Percentiles rank a stretch among this genome's conserved stretches.
These are phyloP conservation scores for Passiflora organensis DNA, from an alignment of 345 rosid genomes.

Conservation along the genomic window DNA sequence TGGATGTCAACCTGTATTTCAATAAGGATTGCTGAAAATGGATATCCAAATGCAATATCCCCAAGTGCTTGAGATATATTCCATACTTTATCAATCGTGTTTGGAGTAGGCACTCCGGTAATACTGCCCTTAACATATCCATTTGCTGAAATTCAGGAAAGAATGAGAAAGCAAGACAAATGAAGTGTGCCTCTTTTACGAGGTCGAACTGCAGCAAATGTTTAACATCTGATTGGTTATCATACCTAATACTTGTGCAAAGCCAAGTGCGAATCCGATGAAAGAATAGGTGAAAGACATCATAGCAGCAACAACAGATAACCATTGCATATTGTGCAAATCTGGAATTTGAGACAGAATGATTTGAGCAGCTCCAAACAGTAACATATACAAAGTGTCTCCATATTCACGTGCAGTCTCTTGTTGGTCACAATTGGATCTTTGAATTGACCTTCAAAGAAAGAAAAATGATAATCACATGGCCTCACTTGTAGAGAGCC, in stretches of 20 bases:
- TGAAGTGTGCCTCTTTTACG: background rate
- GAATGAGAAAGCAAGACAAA: no score
- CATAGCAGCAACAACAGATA: slow-evolving; percentile 45
- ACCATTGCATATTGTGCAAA: slow-evolving; percentile 48
- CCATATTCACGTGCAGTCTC: slow-evolving; percentile 31
- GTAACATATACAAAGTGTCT: slow-evolving; percentile 34
- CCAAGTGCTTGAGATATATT: slow-evolving; percentile 38
- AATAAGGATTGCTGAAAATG: slow-evolving; percentile 29
- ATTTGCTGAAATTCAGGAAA: slow-evolving; percentile 31
- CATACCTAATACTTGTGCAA: slow-evolving; percentile 38
- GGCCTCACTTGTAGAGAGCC: background rate
- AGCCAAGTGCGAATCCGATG: slow-evolving; percentile 48
- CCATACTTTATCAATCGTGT: slow-evolving; percentile 29
- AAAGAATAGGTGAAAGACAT: slow-evolving; percentile 54
- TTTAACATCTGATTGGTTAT: background rate
- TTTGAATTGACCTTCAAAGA: slow-evolving; percentile 20
- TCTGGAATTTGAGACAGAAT: slow-evolving; percentile 49
- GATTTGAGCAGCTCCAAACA: slow-evolving; percentile 46
- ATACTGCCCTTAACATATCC: slow-evolving; percentile 31
- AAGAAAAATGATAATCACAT: background rate
- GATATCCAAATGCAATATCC: slow-evolving; percentile 44
- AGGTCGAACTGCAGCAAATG: background rate
- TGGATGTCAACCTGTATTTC: slow-evolving; percentile 9
- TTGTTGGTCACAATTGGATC: slow-evolving; percentile 43
- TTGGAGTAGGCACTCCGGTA: slow-evolving; percentile 27